These are phyloP conservation scores for Boletus eberwhitei DNA, from an alignment of 768 basidiomycete species.

Conservation along the genomic window DNA sequence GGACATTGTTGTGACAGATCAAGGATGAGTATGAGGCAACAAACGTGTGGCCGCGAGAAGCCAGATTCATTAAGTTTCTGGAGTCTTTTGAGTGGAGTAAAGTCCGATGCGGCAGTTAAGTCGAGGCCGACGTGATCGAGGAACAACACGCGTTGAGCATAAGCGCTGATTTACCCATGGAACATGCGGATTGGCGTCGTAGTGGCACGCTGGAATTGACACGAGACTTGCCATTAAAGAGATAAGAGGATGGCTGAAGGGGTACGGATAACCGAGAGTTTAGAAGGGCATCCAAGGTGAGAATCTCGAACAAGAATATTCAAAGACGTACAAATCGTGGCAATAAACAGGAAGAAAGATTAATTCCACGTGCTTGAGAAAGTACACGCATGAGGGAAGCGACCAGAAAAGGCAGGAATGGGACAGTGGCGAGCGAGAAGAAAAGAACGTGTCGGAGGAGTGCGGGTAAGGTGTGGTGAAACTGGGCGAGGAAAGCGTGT, in stretches of 20 bases:
- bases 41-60: slow-evolving; percentile 73
- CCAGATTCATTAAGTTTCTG: slow-evolving; percentile 54
- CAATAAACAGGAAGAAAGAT: slow-evolving; percentile 24
- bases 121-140: slow-evolving; percentile 65
- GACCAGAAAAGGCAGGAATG: slow-evolving; percentile 55
- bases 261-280: slow-evolving; percentile 28
- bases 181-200: slow-evolving; percentile 34
- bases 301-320: slow-evolving; percentile 27
- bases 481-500: slow-evolving; percentile 48
- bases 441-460: slow-evolving; percentile 61
- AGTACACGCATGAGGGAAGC: slow-evolving; percentile 39
- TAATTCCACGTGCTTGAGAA: slow-evolving; percentile 27
- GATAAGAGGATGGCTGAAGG: slow-evolving; percentile 12
- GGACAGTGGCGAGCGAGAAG: slow-evolving; percentile 46
- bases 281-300: slow-evolving; percentile 19
- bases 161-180: slow-evolving; percentile 47
- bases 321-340: slow-evolving; percentile 32
- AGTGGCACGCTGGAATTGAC: slow-evolving; percentile 27
- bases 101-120: slow-evolving; percentile 51
- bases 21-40: slow-evolving; percentile 60
- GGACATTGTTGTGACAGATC: slow-evolving; percentile 64
- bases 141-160: slow-evolving; percentile 58
- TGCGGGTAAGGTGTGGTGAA: slow-evolving; percentile 56
- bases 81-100: slow-evolving; percentile 70
- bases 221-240: slow-evolving; percentile 28